Percentiles rank a stretch among this genome's conserved stretches.
phyloP scores from a whole-genome alignment of 2,329 filamentous ascomycete genomes.

The Tolypocladium pustulatum region DNA sequence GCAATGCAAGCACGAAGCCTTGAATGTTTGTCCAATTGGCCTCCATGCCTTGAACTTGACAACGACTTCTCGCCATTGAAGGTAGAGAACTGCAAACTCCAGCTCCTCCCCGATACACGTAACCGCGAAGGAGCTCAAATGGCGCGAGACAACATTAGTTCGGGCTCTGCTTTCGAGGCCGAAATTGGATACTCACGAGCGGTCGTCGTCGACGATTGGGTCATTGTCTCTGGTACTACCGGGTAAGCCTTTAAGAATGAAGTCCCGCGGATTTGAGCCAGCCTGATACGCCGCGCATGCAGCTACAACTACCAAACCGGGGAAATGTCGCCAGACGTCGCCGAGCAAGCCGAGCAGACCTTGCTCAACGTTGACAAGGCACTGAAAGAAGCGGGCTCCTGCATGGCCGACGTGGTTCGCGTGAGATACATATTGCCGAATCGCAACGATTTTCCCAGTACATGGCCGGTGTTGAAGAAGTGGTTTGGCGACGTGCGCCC shows the following conservation, averaged over 20 bases:
- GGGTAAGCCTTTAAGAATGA: slow-evolving; percentile 22
- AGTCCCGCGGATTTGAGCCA: not conserved
- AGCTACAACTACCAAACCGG: slow-evolving; percentile 42
- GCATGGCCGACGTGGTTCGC: slow-evolving; percentile 35
- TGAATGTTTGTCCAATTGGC: not conserved
- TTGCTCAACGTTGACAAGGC: slow-evolving; percentile 35
- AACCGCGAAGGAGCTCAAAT: slow-evolving; percentile 7
- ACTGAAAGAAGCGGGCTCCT: slow-evolving; percentile 30
- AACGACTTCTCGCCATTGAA: not conserved
- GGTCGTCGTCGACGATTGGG: slow-evolving; percentile 37
- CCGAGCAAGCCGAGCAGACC: slow-evolving; percentile 38
- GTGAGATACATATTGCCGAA: slow-evolving; percentile 42
- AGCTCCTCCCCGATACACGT: not conserved
- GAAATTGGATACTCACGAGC: slow-evolving; percentile 45
- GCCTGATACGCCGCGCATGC: not conserved
- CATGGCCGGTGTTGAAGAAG: slow-evolving; percentile 37
- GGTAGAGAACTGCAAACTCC: not conserved
- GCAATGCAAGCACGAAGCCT: too few relatives aligned
- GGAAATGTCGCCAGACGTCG: slow-evolving; percentile 31
- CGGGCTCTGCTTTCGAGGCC: slow-evolving; percentile 39
- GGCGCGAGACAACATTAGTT: slow-evolving; percentile 31
- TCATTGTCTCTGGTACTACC: slow-evolving; percentile 45
- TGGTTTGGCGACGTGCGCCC: slow-evolving; percentile 40
- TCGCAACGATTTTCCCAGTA: slow-evolving; percentile 32
- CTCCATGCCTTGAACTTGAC: not conserved